Evolutionary conservation across 2,329 filamentous ascomycete genomes (phyloP).

Genomic region (Emmonsia crescens): DNA sequence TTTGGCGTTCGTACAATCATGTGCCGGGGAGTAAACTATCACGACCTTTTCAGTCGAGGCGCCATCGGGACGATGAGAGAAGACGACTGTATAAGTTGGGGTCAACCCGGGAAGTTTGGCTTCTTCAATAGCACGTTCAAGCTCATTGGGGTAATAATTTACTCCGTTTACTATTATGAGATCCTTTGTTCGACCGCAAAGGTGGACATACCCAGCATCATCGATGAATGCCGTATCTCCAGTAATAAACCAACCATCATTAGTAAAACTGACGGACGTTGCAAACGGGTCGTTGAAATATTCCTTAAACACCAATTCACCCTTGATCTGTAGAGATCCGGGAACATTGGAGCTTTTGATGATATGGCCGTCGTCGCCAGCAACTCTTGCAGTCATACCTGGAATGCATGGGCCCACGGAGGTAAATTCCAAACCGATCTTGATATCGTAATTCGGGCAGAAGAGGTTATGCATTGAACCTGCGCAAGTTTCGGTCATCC

Average conservation of each 20-base stretch:
- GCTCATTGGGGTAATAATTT: conserved; percentile 29
- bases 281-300: conserved; percentile 14
- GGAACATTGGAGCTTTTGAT: conserved; percentile 18
- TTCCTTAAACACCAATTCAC: conserved; percentile 21
- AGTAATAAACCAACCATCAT: conserved; percentile 19
- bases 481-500: conserved; percentile 46
- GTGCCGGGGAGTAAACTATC: conserved; percentile 30
- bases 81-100: conserved; percentile 29
- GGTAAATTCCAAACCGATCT: conserved; percentile 21
- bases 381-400: conserved; percentile 28
- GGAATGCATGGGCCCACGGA: conserved; percentile 25
- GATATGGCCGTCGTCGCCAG: conserved; percentile 5
- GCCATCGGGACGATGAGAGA: conserved; percentile 23
- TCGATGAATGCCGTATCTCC: conserved; percentile 24
- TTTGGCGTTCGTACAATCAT: conserved; percentile 15
- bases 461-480: conserved; percentile 36
- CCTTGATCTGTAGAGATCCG: conserved; percentile 28
- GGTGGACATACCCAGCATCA: conserved; percentile 23
- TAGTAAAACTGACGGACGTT: conserved; percentile 13
- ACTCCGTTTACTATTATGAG: conserved; percentile 39
- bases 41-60: conserved; percentile 30
- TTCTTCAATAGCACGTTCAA: conserved; percentile 32
- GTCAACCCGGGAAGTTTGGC: conserved; percentile 17
- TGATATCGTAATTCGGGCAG: conserved; percentile 34
- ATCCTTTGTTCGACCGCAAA: conserved; percentile 35